A percentile compares a stretch with the other conserved stretches of the same genome.
phyloP scores from a whole-genome alignment of 345 rosid species.

The Dipteronia sinensis region DNA sequence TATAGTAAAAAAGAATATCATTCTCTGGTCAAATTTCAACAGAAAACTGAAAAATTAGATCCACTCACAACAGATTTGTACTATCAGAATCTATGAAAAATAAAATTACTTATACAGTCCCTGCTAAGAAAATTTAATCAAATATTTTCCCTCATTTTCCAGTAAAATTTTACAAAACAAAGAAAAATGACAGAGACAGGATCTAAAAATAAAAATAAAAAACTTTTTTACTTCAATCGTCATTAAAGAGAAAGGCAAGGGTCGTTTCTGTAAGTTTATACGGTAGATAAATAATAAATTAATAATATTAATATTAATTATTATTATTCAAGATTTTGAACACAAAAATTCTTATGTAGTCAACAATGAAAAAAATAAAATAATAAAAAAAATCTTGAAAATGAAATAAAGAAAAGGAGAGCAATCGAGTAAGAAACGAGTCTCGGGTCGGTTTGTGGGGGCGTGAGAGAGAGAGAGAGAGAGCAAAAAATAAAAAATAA shows the following conservation, averaged over 20 bases:
- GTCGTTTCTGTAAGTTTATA: neutral
- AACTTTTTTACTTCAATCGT: neutral
- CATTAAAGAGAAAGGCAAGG: neutral
- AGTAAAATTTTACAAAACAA: neutral
- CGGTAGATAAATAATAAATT: neutral
- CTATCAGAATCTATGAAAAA: too few relatives aligned
- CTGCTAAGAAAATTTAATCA: neutral
- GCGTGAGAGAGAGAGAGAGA: conserved; percentile 39
- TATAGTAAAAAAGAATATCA: too few relatives aligned
- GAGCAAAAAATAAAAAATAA: conserved; percentile 32
- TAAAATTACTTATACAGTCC: neutral
- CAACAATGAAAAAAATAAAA: neutral
- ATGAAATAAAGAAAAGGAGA: neutral
- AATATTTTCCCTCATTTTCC: neutral
- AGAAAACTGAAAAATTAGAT: too few relatives aligned
- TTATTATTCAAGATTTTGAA: neutral
- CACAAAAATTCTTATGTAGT: neutral
- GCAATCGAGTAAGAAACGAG: conserved; percentile 24
- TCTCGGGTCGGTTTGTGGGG: conserved; percentile 40
- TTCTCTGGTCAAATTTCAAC: too few relatives aligned
- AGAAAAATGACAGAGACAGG: neutral
- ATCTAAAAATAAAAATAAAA: neutral
- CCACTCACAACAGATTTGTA: too few relatives aligned
- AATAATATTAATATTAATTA: too few relatives aligned
- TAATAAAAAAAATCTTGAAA: neutral